These are phyloP conservation scores for Pseudomicrostroma phylloplanum DNA, from an alignment of 1,284 basidiomycete genomes.

Conservation along the genomic window DNA sequence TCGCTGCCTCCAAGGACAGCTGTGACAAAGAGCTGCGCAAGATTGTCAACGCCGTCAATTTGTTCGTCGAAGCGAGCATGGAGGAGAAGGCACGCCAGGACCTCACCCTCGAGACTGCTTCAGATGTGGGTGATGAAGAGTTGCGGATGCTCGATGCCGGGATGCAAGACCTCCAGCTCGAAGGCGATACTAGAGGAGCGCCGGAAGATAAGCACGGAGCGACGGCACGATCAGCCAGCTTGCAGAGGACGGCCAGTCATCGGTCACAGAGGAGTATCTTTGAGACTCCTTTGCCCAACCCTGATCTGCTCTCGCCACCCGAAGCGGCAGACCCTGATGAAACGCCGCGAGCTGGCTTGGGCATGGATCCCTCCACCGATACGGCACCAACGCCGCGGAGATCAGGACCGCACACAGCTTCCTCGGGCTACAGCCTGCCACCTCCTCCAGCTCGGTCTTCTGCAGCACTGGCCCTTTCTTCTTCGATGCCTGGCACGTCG, in stretches of 20 bases:
- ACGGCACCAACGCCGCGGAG: conserved; percentile 9
- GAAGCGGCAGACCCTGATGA: conserved; percentile 16
- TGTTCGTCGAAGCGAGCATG: conserved; percentile 84
- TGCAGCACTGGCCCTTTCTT: conserved; percentile 21
- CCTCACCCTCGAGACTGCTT: conserved; percentile 59
- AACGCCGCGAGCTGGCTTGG: conserved; percentile 13
- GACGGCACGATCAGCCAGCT: too few species aligned
- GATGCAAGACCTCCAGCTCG: conserved; percentile 57
- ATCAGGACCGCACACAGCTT: conserved; percentile 8
- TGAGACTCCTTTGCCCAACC: too few species aligned
- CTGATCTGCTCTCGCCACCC: too few species aligned
- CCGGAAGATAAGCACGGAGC: too few species aligned
- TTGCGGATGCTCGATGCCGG: conserved; percentile 49
- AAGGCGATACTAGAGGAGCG: neutral
- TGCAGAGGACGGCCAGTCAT: too few species aligned
- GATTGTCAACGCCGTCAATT: conserved; percentile 84
- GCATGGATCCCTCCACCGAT: neutral
- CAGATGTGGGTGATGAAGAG: conserved; percentile 55
- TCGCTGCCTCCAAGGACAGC: conserved; percentile 85
- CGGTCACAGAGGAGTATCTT: too few species aligned
- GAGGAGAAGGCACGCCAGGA: conserved; percentile 62
- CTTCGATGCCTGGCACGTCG: conserved; percentile 3
- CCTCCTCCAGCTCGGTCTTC: conserved; percentile 14
- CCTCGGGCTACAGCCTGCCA: conserved; percentile 16
- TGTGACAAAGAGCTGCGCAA: conserved; percentile 91